Percentiles rank a stretch among this genome's conserved stretches.
These are phyloP conservation scores for Francoa sonchifolia DNA, from an alignment of 441 rosid species.

Conservation along the genomic window DNA sequence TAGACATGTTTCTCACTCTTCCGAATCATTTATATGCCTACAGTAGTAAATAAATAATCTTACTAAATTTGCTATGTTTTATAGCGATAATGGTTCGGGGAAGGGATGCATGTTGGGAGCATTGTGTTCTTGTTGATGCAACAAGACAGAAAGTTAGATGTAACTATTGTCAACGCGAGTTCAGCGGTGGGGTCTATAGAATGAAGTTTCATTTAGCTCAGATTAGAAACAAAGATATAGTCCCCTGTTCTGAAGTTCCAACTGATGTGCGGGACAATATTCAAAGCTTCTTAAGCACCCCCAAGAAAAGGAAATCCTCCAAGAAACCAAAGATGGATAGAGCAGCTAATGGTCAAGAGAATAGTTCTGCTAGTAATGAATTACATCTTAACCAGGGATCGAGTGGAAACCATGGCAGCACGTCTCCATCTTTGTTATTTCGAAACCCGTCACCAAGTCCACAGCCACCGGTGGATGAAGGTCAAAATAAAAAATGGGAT, in stretches of 20 bases:
- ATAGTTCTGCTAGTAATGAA: constrained; percentile 33
- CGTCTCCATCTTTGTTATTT: constrained; percentile 30
- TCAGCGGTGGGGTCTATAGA: constrained; percentile 56
- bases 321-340: constrained; percentile 27
- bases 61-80: neutral
- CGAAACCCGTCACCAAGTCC: constrained; percentile 18
- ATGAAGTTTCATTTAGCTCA: constrained; percentile 67
- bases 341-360: constrained; percentile 25
- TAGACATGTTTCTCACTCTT: neutral
- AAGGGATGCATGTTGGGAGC: constrained; percentile 62
- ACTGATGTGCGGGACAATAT: constrained; percentile 33
- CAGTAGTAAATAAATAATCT: neutral
- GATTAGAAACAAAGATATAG: constrained; percentile 49
- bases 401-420: constrained; percentile 32
- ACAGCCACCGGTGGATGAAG: constrained; percentile 22
- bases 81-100: constrained; percentile 40
- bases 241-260: constrained; percentile 41
- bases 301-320: constrained; percentile 31
- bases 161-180: constrained; percentile 45
- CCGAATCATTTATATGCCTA: neutral
- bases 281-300: constrained; percentile 28
- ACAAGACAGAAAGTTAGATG: constrained; percentile 50
- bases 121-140: constrained; percentile 48
- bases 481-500: constrained; percentile 27
- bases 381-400: constrained; percentile 30